A percentile compares a stretch with the other conserved stretches of the same genome.
phyloP scores from a whole-genome alignment of 2,329 filamentous ascomycete species.

The Ophiostoma ips region DNA sequence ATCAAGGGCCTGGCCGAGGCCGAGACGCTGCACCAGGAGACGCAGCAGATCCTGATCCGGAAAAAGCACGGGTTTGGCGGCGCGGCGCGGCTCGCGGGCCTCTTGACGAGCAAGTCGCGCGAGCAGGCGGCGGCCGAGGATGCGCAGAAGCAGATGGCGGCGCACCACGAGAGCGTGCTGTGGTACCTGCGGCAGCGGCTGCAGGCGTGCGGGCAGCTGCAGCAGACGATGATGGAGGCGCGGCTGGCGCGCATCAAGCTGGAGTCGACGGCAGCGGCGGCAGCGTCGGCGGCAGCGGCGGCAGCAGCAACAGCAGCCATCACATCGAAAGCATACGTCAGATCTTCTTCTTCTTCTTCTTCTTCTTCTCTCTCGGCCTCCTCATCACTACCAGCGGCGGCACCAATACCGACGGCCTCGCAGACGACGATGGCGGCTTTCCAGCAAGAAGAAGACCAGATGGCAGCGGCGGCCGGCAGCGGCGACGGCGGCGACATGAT shows the following conservation, averaged over 20 bases:
- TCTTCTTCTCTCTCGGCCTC: neutral
- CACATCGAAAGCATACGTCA: constrained; percentile 8
- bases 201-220: constrained; percentile 61
- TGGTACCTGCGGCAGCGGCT: constrained; percentile 67
- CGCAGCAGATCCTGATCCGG: constrained; percentile 53
- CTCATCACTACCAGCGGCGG: neutral
- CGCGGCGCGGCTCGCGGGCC: constrained; percentile 18
- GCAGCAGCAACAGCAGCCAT: constrained; percentile 7
- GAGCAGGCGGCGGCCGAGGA: constrained; percentile 65
- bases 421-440: neutral
- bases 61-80: constrained; percentile 45
- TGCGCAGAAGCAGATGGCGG: constrained; percentile 47
- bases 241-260: constrained; percentile 73
- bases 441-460: neutral
- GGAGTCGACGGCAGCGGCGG: constrained; percentile 36
- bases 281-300: constrained; percentile 2
- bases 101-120: constrained; percentile 25
- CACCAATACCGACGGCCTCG: constrained; percentile 21
- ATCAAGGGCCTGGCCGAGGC: constrained; percentile 71
- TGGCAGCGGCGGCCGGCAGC: neutral
- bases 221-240: constrained; percentile 88
- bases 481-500: constrained; percentile 20
- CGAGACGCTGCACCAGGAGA: constrained; percentile 67
- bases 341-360: too few relatives aligned
- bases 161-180: constrained; percentile 68